Evolutionary conservation across 2,329 filamentous ascomycete genomes (phyloP).

Genomic region (Fusarium setosum): DNA sequence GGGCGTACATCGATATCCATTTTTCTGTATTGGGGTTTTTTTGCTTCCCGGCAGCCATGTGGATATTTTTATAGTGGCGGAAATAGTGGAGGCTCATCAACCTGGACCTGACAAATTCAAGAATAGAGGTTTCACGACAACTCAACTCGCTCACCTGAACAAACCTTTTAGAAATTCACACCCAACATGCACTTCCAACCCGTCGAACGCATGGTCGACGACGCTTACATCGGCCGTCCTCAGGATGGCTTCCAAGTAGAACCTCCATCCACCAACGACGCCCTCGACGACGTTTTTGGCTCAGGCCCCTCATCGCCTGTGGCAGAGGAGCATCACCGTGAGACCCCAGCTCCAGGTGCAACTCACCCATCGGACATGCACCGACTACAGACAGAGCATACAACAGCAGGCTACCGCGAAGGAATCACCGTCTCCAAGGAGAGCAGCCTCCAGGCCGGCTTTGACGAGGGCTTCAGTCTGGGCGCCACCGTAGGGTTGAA

Average conservation of each 20-base stretch:
- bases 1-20: too few relatives aligned
- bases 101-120: neutral
- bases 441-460: constrained; percentile 82
- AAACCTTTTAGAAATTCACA: constrained; percentile 8
- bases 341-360: constrained; percentile 6
- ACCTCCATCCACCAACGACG: constrained; percentile 32
- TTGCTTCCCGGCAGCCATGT: too few relatives aligned
- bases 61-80: too few relatives aligned
- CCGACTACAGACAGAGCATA: constrained; percentile 79
- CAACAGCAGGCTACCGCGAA: constrained; percentile 90
- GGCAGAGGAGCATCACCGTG: constrained; percentile 16
- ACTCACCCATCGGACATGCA: constrained; percentile 72
- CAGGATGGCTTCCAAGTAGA: constrained; percentile 25
- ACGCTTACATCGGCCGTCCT: constrained; percentile 39
- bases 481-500: constrained; percentile 83
- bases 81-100: too few relatives aligned
- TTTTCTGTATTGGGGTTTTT: too few relatives aligned
- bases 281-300: constrained; percentile 53
- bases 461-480: constrained; percentile 89
- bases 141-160: constrained; percentile 4
- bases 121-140: neutral
- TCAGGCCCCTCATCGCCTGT: constrained; percentile 39
- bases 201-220: constrained; percentile 44
- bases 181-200: constrained; percentile 49
- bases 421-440: constrained; percentile 83